Base-by-base conservation (phyloP, 2,329 filamentous ascomycete species). In the Colletotrichum lindemuthianum region DNA sequence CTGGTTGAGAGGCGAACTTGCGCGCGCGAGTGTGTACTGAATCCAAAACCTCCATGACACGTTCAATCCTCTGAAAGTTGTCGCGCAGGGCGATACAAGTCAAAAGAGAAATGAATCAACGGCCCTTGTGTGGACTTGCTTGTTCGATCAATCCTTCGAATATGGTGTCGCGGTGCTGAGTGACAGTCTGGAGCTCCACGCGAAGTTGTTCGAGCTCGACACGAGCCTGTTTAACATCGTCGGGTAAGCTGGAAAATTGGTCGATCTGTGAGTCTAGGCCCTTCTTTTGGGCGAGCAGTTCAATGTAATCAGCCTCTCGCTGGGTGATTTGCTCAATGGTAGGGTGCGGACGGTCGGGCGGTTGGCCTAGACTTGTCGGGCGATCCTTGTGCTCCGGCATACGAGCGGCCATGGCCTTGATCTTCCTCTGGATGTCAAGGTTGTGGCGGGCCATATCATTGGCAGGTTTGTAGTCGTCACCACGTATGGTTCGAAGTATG, bases 71-170 rank as follows among this genome's bases (percentile, higher is more conserved):
- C 24, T 24, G 24, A 3, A 24, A 24, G 24, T 24, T 24, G 24
- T 24, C 24, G 24, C 24, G 24, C 24, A 24, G 24, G 24, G 24
- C 24, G 24, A 24, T 24, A 4, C 4, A 4, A 24, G 3, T 24
- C 24, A 24, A 24, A 43, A 41, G 41, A 40, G 36, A n/a, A 6
- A 37, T n/a, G 58, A 68, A 73, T 70, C 72, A 76, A 54, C 71
- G 70, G 57, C 73, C 70, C 67, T 81, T 84, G 60, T 79, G 76
- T 2, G 86, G 86, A 58, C 85, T 88, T 72, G 87, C 85, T 44
- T 82, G 80, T 70, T 88, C 87, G 2, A 92, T 87, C 50, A 96
- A 74, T 2, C 83, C 85, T 73, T 95, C 92, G 73, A 97, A 96
- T 59, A 92, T 81, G 36, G 79, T 83, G 74, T 97, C 92, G 58